These are phyloP conservation scores for Entophlyctis luteolus DNA, from an alignment of 192 early-diverging fungal genomes.

Conservation along the genomic window DNA sequence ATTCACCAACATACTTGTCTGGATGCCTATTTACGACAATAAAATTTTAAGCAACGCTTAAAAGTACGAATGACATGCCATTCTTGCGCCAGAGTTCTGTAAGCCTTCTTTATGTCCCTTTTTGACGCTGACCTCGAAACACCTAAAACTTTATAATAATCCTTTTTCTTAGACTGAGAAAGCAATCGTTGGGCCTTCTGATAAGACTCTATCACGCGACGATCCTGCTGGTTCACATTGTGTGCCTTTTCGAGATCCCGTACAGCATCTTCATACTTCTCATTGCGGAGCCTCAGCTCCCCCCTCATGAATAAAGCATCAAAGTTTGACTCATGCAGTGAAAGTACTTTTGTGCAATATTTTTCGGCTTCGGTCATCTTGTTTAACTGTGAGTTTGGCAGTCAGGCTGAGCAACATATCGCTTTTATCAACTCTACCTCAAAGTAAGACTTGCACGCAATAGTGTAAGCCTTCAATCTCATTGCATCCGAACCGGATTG, in stretches of 20 bases:
- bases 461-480: constrained; percentile 40
- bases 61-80: constrained; percentile 50
- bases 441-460: constrained; percentile 58
- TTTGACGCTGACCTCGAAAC: constrained; percentile 68
- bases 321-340: constrained; percentile 64
- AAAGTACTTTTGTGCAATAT: constrained; percentile 69
- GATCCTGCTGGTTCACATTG: constrained; percentile 57
- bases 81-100: constrained; percentile 78
- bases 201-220: constrained; percentile 52
- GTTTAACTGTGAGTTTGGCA: constrained; percentile 57
- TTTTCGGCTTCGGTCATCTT: constrained; percentile 53
- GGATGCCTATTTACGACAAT: constrained; percentile 34
- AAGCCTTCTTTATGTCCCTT: constrained; percentile 88
- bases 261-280: constrained; percentile 77
- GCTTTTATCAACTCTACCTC: no score
- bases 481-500: constrained; percentile 25
- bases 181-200: constrained; percentile 61
- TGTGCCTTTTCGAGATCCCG: constrained; percentile 68
- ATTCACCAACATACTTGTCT: constrained; percentile 64
- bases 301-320: constrained; percentile 72
- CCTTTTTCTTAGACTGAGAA: constrained; percentile 57
- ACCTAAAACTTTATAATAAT: constrained; percentile 95
- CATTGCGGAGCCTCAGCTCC: constrained; percentile 61
- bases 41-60: background rate
- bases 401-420: no score